Evolutionary conservation across 2,329 filamentous ascomycete species (phyloP), one percentile per base, ranked within the genome.

Genomic region (Colletotrichum sp.): DNA sequence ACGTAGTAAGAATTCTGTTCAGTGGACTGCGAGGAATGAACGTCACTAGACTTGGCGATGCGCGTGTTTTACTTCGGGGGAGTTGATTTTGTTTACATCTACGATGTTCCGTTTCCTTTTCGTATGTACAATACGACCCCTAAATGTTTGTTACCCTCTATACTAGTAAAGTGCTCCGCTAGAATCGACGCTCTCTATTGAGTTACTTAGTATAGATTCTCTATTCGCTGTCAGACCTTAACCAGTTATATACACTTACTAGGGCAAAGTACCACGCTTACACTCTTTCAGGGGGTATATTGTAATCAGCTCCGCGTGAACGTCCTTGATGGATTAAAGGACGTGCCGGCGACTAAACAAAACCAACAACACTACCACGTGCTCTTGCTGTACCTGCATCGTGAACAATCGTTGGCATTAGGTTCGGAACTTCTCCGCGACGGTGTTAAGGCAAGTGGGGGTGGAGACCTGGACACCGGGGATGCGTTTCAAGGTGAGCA

Each of bases 341-440:
- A 48, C 43, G 5, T 48, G 43, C 5, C 18, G 18, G 3, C 18
- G n/a, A 21, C n/a, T 13, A 21, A 21, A 13, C 10, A 21, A 52
- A 12, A 52, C n/a, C 5, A 52, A 7, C 43, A 52, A 21, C 43
- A 13, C n/a, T 21, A 21, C 43, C 18, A 52, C 43, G 10, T 52
- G 43, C 10, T 52, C 1, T 21, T 58, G 55, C n/a, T 58, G 55
- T 13, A 13, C 10, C 10, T 28, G 16, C 1, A 58, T 28, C 24
- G 13, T 28, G 21, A 58, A 13, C 7, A 21, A 16, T n/a, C 58
- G 58, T 61, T 61, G 28, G 18, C 28, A 61, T 34, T 61, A 14
- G n/a, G 14, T n/a, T 61, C 58, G 58, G 58, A 61, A 61, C 58
- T 61, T 61, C 58, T 61, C 58, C 58, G 58, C 28, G 58, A 61